phyloP scores from a whole-genome alignment of 164 flowering plant genomes.

The Liquidambar formosana region DNA sequence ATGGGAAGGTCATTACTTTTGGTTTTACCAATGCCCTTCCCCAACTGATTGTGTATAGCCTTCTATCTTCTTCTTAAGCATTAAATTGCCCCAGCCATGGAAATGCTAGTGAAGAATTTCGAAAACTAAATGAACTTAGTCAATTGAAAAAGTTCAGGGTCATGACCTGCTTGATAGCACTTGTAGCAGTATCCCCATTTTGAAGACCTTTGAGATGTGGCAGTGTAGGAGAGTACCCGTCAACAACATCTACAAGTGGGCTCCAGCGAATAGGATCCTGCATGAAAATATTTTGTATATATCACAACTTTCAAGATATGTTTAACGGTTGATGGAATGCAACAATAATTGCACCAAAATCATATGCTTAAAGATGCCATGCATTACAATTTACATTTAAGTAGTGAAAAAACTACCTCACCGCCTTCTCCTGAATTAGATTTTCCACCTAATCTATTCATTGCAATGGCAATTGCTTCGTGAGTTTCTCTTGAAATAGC shows the following conservation, averaged over 20 bases:
- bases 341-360: slow-evolving; percentile 1
- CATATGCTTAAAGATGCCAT: neutral
- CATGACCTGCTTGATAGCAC: slow-evolving; percentile 97
- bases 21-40: neutral
- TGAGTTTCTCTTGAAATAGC: slow-evolving; percentile 99
- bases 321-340: neutral
- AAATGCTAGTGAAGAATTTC: neutral
- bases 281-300: neutral
- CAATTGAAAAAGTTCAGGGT: slow-evolving; percentile 1
- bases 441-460: slow-evolving; percentile 96
- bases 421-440: slow-evolving; percentile 99
- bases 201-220: slow-evolving; percentile 99
- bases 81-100: neutral
- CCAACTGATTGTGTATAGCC: neutral
- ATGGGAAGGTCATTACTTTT: neutral
- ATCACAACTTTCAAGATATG: neutral
- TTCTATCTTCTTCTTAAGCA: neutral
- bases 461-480: slow-evolving; percentile 98
- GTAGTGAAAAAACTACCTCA: slow-evolving; percentile 58
- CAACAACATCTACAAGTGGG: slow-evolving; percentile 95
- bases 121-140: neutral
- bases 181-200: slow-evolving; percentile 98
- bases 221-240: slow-evolving; percentile 98
- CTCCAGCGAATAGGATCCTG: slow-evolving; percentile 99
- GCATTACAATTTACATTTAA: neutral